Evolutionary conservation across 805 yeast species (phyloP).

Genomic region (Ogataea chonburiensis): DNA sequence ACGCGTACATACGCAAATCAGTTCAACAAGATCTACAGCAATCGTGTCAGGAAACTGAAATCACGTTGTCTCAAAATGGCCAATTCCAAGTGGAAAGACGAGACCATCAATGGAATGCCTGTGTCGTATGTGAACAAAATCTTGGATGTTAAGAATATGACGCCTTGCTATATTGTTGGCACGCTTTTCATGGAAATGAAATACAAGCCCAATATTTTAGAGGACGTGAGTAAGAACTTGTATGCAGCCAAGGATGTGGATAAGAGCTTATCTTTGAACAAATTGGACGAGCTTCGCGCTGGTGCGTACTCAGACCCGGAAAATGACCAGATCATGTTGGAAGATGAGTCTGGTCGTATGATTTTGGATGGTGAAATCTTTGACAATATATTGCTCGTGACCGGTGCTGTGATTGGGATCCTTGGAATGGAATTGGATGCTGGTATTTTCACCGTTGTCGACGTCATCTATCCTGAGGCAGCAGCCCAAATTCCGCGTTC

Average conservation of each 20-base stretch:
- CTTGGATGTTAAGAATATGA: conserved; percentile 60
- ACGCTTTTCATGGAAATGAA: conserved; percentile 82
- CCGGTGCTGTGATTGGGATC: conserved; percentile 86
- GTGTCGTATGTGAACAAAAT: conserved; percentile 43
- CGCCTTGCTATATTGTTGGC: conserved; percentile 81
- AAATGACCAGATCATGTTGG: conserved; percentile 66
- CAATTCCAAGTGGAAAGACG: conserved; percentile 40
- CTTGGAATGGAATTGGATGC: conserved; percentile 82
- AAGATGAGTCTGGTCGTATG: conserved; percentile 92
- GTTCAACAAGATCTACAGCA: conserved; percentile 55
- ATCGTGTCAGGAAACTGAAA: conserved; percentile 48
- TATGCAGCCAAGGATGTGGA: conserved; percentile 48
- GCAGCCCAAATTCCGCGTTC: conserved; percentile 51
- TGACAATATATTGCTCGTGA: conserved; percentile 64
- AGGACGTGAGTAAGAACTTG: conserved; percentile 66
- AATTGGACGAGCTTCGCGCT: conserved; percentile 32
- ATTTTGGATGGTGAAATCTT: conserved; percentile 62
- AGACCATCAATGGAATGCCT: conserved; percentile 35
- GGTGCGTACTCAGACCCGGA: conserved; percentile 53
- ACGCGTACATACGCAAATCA: conserved; percentile 51
- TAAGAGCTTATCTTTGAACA: conserved; percentile 18
- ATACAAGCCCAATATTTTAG: conserved; percentile 79
- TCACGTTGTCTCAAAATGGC: conserved; percentile 48
- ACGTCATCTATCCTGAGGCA: conserved; percentile 67
- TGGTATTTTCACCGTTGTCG: conserved; percentile 83